Percentiles rank a stretch among this genome's conserved stretches.
Conservation (phyloP, 73 alveolate genomes). For the Paramecium sexaurelia region DNA sequence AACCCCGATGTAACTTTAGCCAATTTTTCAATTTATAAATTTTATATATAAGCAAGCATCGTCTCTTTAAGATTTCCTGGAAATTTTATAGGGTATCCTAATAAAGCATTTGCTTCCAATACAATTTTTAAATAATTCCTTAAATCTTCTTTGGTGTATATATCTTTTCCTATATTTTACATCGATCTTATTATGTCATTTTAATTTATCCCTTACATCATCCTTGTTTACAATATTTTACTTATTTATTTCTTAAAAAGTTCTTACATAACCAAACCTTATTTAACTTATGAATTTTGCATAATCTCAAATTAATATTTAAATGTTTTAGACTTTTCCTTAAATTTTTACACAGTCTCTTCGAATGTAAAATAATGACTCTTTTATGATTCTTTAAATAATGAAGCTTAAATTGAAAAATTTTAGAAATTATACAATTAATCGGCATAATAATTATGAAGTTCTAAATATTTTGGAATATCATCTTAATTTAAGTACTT, state of each 20-base stretch:
- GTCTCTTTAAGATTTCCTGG: conserved; percentile 13
- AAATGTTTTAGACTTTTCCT: background rate
- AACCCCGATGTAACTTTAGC: background rate
- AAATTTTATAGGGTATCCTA: conserved; percentile 44
- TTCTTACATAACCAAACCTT: background rate
- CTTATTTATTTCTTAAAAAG: background rate
- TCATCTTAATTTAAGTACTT: background rate
- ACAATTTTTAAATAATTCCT: background rate
- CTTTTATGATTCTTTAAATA: background rate
- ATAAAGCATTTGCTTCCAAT: conserved; percentile 9
- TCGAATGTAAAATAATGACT: background rate
- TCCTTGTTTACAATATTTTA: background rate
- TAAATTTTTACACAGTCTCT: background rate
- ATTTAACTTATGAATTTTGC: background rate
- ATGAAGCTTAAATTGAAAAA: background rate
- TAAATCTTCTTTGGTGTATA: background rate
- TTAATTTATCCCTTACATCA: conserved; percentile 34
- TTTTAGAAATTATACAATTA: background rate
- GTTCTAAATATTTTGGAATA: background rate
- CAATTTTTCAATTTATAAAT: background rate
- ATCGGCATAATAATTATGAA: background rate
- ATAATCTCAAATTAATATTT: background rate
- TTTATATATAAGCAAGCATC: background rate
- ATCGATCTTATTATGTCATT: background rate
- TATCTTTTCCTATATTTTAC: background rate